Evolutionary conservation across 176 grass and related monocot species (phyloP), one percentile per base, ranked within the genome.

Genomic region (Raddia guianensis): DNA sequence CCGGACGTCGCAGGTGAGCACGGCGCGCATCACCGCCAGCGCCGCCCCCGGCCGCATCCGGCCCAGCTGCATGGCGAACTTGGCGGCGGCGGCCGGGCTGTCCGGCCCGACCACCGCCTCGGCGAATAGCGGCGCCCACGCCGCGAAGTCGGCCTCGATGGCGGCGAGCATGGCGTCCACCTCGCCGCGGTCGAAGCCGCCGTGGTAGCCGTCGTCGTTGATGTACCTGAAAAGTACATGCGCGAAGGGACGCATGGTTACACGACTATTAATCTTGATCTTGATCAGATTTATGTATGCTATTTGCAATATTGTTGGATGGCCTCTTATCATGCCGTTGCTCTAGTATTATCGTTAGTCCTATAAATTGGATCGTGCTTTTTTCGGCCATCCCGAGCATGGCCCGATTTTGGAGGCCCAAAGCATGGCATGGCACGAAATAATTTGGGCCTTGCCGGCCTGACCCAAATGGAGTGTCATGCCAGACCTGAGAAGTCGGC

Each of bases 181-280:
- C 13, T 92, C 65, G 5, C 0, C 52, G 37, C 47, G 62, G 20
- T 85, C 90, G 65, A 92, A 98, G 15, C 95, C 95, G 43, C 95
- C 95, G 43, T 89, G 74, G 35, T 98, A 98, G 32, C 87, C 86
- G 15, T 87, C 90, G 12, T 82, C 87, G 72, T 94, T 92, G 63
- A 91, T 86, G 67, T 97, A 97, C 72, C 93, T 93, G 32, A 4
- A 73, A 2, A 62, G 27, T 27, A 27, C 27, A 34, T 45, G 49
- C 55, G n/a, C 32, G 76, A 63, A 20, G 7, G 46, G 13, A 56
- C 6, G 19, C 32, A 43, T 18, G 12, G n/a, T 33, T 3, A 46
- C 5, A 44, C 55, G 54, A 57, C 54, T 57, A 9, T 27, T 27
- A 27, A 27, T 27, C 27, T 27, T 27, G 0, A 27, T 27, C 27